Conservation (phyloP, 805 yeast species). For the Yamadazyma endophytica region DNA sequence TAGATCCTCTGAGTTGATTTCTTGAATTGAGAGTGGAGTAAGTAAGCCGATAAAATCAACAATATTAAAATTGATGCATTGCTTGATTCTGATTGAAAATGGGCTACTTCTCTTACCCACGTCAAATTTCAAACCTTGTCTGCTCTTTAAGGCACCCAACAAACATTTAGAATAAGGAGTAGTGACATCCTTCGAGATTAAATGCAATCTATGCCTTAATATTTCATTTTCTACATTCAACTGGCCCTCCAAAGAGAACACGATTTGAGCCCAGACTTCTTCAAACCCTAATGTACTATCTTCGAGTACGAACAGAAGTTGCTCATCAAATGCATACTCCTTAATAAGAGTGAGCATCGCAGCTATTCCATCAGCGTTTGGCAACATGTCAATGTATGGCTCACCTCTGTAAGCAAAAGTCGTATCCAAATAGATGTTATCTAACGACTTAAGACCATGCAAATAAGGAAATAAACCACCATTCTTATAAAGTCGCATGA, state of each 20-base stretch:
- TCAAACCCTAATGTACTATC: constrained; percentile 50
- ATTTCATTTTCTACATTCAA: no score
- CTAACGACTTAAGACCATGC: constrained; percentile 26
- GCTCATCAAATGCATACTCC: constrained; percentile 38
- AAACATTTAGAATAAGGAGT: no score
- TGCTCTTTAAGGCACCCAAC: no score
- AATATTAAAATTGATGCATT: constrained; percentile 34
- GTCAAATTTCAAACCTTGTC: no score
- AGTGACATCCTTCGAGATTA: no score
- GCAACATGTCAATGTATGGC: constrained; percentile 43
- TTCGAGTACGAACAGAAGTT: constrained; percentile 35
- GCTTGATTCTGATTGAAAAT: constrained; percentile 19
- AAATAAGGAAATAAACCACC: constrained; percentile 41
- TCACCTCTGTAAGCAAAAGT: constrained; percentile 48
- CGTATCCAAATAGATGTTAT: constrained; percentile 51
- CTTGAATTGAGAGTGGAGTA: constrained; percentile 17
- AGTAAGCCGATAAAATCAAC: constrained; percentile 27
- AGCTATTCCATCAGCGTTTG: constrained; percentile 39
- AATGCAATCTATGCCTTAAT: no score
- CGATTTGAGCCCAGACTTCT: constrained; percentile 44
- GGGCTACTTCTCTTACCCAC: no score
- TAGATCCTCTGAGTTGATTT: constrained; percentile 7
- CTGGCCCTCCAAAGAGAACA: constrained; percentile 4
- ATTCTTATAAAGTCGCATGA: constrained; percentile 27
- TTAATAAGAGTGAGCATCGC: constrained; percentile 28